Evolutionary conservation across 495 filamentous ascomycete species (phyloP), one percentile per base, ranked within the genome.

Genomic region (Penicillium antarcticum): DNA sequence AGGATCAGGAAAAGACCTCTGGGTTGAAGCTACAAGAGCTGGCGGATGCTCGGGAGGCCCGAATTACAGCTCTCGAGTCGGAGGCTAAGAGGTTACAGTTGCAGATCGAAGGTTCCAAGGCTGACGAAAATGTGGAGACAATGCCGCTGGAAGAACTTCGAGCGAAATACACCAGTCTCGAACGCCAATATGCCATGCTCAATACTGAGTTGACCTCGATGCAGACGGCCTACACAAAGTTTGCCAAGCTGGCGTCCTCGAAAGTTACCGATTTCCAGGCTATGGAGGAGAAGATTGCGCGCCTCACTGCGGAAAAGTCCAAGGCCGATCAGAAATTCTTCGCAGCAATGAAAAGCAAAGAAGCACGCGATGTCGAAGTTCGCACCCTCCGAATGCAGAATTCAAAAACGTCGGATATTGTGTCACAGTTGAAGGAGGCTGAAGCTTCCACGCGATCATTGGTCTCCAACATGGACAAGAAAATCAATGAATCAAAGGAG

Each of bases 251-350:
- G 21, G 89, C 88, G n/a, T 83, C 85, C 14, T 89, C 89, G 66
- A 97, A 96, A 67, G 83, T 96, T 16, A 77, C 83, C 48, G 90
- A 94, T 50, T 80, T 87, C 43, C 65, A 75, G 6, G 80, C 79
- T 2, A 69, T 87, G 57, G 94, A 97, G 70, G 92, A 97, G 40
- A 86, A 85, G 53, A 73, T 95, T 34, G 77, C 80, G 21, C 73
- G 87, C 5, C 72, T 94, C 9, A 80, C 76, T 3, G 91, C 90
- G 0, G 94, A 98, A 67, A 98, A 97, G 68, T 81, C 84, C 31
- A 97, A 96, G 63, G 95, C 95, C 0, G 92, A 97, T 60, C 92
- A 97, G 66, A 97, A 97, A 68, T 98, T 95, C 65, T 97, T 97
- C 62, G 85, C 86, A 4, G 89, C 91, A 12, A 92, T 96, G 76